Conservation (phyloP, 2,329 filamentous ascomycete genomes). For the Anthostomella pinea region DNA sequence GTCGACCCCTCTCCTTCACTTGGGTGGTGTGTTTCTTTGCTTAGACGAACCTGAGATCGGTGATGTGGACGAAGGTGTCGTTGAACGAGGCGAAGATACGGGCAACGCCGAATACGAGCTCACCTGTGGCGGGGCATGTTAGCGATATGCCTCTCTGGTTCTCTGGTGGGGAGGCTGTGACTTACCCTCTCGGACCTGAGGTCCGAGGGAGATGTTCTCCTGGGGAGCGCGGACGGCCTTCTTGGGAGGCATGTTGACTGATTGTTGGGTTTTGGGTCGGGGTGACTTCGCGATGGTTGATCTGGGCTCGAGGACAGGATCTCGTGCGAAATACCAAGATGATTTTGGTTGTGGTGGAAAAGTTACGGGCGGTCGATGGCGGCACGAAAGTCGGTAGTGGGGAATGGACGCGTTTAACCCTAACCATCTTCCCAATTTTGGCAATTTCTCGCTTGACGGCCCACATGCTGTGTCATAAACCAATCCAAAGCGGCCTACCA, state of each 20-base stretch:
- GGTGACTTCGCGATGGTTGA: slow-evolving; percentile 31
- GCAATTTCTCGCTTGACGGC: not conserved
- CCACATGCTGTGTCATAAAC: too few relatives aligned
- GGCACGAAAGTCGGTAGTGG: slow-evolving; percentile 23
- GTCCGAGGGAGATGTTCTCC: slow-evolving; percentile 98
- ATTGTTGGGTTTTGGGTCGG: slow-evolving; percentile 29
- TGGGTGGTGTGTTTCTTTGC: not conserved
- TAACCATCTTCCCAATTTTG: slow-evolving; percentile 14
- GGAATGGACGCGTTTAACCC: slow-evolving; percentile 18
- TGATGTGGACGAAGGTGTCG: slow-evolving; percentile 96
- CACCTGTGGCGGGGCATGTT: slow-evolving; percentile 55
- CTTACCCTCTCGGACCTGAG: slow-evolving; percentile 92
- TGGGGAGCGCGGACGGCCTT: slow-evolving; percentile 78
- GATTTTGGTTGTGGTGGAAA: slow-evolving; percentile 15
- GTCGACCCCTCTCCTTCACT: too few relatives aligned
- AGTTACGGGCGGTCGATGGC: slow-evolving; percentile 19
- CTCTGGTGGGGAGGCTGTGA: slow-evolving; percentile 14
- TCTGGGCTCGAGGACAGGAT: too few relatives aligned
- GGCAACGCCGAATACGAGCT: slow-evolving; percentile 97
- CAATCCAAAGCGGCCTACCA: too few relatives aligned
- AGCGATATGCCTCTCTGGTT: slow-evolving; percentile 11
- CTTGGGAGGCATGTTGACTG: slow-evolving; percentile 86
- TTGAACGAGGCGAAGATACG: slow-evolving; percentile 97
- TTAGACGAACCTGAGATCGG: slow-evolving; percentile 83
- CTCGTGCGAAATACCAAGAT: too few relatives aligned